Percentiles rank a stretch among this genome's conserved stretches.
Evolutionary conservation across 129 eudicot genomes (phyloP).

Genomic region (Deinandra increscens): DNA sequence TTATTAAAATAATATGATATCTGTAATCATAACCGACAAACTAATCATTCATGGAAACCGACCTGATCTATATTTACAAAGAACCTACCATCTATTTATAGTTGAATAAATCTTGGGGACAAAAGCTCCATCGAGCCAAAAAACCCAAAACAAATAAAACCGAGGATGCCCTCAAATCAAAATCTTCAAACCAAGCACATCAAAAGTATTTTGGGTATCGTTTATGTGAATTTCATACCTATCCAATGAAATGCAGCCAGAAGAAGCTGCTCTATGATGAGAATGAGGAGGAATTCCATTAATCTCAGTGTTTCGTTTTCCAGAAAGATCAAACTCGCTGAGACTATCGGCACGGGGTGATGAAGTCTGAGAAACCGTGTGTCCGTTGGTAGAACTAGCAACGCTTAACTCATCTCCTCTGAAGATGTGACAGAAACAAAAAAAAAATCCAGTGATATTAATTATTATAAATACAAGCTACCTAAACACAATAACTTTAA

Average conservation of each 20-base stretch:
- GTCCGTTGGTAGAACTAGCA: conserved; percentile 48
- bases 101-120: too few species aligned
- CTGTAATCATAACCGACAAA: neutral
- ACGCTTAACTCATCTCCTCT: conserved; percentile 58
- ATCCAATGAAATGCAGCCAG: conserved; percentile 33
- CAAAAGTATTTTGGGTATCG: conserved; percentile 9
- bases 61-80: too few species aligned
- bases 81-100: too few species aligned
- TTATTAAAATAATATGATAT: neutral
- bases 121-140: neutral
- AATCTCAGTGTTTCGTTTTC: conserved; percentile 38
- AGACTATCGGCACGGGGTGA: conserved; percentile 49
- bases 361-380: conserved; percentile 34
- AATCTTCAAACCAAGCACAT: neutral
- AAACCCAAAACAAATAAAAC: neutral
- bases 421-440: conserved; percentile 28
- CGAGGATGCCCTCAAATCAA: neutral
- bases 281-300: conserved; percentile 32
- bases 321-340: conserved; percentile 39
- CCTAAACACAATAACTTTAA: conserved; percentile 14
- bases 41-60: neutral
- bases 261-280: conserved; percentile 49
- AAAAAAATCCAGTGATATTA: neutral
- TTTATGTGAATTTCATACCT: conserved; percentile 26
- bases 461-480: neutral